Conservation (phyloP, 768 basidiomycete genomes). For the Leccinum uliginosum region DNA sequence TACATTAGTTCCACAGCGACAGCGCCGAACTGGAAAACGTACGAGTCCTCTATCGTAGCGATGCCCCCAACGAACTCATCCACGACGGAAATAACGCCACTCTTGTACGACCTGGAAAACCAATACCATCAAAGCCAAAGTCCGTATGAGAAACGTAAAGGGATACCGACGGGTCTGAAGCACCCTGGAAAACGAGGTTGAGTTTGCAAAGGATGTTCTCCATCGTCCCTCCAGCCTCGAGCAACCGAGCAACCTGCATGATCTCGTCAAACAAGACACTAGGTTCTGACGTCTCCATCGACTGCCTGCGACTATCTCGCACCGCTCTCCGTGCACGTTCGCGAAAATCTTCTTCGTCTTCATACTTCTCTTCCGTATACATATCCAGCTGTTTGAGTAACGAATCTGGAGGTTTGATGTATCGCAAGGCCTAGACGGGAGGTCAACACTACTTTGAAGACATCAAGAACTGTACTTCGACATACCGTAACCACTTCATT, state of each 20-base stretch:
- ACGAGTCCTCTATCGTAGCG: conserved; percentile 60
- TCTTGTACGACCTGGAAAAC: conserved; percentile 53
- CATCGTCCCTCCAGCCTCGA: conserved; percentile 31
- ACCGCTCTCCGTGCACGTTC: conserved; percentile 50
- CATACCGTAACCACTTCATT: conserved; percentile 82
- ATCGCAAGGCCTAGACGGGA: conserved; percentile 58
- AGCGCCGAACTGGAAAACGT: conserved; percentile 21
- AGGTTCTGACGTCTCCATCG: conserved; percentile 40
- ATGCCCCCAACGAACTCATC: conserved; percentile 66
- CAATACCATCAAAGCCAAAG: conserved; percentile 1
- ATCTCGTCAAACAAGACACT: conserved; percentile 58
- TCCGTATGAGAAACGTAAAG: background rate
- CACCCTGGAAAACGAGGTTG: conserved; percentile 51
- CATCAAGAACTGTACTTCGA: conserved; percentile 8
- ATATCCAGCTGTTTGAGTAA: conserved; percentile 78
- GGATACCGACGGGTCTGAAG: conserved; percentile 54
- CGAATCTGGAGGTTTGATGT: conserved; percentile 69
- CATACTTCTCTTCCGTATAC: conserved; percentile 85
- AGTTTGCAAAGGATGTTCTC: conserved; percentile 58
- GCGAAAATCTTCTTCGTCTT: conserved; percentile 83
- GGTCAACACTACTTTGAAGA: background rate
- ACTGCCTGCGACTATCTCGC: conserved; percentile 19
- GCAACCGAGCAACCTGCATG: conserved; percentile 51
- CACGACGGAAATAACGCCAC: conserved; percentile 52
- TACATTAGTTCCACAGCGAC: conserved; percentile 12